Evolutionary conservation across 2,329 filamentous ascomycete genomes (phyloP).

Genomic region (Hypoxylon sp.): DNA sequence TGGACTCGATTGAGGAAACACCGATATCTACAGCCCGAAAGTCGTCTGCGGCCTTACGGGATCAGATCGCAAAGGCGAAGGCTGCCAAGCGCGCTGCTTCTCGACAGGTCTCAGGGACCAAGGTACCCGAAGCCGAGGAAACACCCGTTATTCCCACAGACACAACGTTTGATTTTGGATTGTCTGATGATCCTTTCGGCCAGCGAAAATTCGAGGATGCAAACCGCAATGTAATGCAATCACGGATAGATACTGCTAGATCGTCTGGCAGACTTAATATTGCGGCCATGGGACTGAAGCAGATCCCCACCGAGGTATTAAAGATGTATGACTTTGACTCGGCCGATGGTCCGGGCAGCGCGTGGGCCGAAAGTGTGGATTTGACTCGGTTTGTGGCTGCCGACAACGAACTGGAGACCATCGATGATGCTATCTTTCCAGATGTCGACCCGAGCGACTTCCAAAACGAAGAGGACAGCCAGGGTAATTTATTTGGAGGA

Average conservation of each 20-base stretch:
- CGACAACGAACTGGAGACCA: constrained; percentile 83
- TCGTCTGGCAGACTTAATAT: constrained; percentile 87
- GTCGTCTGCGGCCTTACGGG: constrained; percentile 81
- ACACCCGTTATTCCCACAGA: constrained; percentile 58
- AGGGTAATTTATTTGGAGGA: constrained; percentile 80
- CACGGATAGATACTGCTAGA: constrained; percentile 76
- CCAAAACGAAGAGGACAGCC: constrained; percentile 70
- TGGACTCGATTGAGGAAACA: constrained; percentile 48
- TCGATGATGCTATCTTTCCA: constrained; percentile 81
- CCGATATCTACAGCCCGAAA: constrained; percentile 56
- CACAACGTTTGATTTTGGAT: constrained; percentile 65
- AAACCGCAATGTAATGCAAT: constrained; percentile 73
- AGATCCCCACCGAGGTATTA: constrained; percentile 83
- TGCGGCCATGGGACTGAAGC: constrained; percentile 79
- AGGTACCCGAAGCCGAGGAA: constrained; percentile 41
- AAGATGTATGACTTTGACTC: constrained; percentile 88
- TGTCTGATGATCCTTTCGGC: constrained; percentile 75
- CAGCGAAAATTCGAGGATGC: constrained; percentile 65
- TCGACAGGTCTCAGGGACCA: constrained; percentile 45
- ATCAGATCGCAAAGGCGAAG: constrained; percentile 93
- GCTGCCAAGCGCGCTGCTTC: constrained; percentile 73
- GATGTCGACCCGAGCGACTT: constrained; percentile 68
- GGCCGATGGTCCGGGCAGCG: constrained; percentile 67
- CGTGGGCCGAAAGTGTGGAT: constrained; percentile 94
- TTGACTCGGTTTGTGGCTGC: constrained; percentile 84